These are phyloP conservation scores for Saccharomyces hybrid DNA, from an alignment of 1,139 yeast genomes.

Conservation along the genomic window DNA sequence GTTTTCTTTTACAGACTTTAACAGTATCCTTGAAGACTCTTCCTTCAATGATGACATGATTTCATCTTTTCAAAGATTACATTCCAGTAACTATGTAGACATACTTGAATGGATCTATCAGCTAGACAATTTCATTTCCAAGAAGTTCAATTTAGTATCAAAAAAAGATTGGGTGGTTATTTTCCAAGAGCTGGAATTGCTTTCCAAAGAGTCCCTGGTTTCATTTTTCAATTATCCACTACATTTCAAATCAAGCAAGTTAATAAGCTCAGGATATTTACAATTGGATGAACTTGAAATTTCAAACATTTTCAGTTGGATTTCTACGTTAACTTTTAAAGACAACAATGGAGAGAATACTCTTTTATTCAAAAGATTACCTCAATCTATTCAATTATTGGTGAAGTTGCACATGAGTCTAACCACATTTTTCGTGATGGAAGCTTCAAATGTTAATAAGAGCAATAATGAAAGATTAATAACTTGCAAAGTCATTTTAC, in stretches of 20 bases:
- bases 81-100: constrained; percentile 29
- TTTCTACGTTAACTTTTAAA: constrained; percentile 42
- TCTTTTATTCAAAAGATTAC: constrained; percentile 47
- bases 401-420: constrained; percentile 62
- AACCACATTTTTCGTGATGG: constrained; percentile 54
- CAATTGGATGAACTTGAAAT: constrained; percentile 47
- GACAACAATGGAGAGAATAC: constrained; percentile 30
- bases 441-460: constrained; percentile 54
- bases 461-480: constrained; percentile 56
- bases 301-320: constrained; percentile 63
- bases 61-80: constrained; percentile 37
- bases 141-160: constrained; percentile 52
- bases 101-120: constrained; percentile 41
- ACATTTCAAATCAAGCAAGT: constrained; percentile 12
- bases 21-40: constrained; percentile 10
- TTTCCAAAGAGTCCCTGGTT: constrained; percentile 44
- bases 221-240: constrained; percentile 50
- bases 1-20: constrained; percentile 16
- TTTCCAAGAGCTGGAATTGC: constrained; percentile 65
- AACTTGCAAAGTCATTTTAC: constrained; percentile 62
- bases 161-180: constrained; percentile 74
- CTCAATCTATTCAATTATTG: constrained; percentile 60
- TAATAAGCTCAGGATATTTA: constrained; percentile 20
- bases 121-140: constrained; percentile 55
- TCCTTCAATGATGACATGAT: constrained; percentile 16